Percentiles rank a stretch among this genome's conserved stretches.
phyloP scores from a whole-genome alignment of 495 filamentous ascomycete species.

The Penicillium canescens region DNA sequence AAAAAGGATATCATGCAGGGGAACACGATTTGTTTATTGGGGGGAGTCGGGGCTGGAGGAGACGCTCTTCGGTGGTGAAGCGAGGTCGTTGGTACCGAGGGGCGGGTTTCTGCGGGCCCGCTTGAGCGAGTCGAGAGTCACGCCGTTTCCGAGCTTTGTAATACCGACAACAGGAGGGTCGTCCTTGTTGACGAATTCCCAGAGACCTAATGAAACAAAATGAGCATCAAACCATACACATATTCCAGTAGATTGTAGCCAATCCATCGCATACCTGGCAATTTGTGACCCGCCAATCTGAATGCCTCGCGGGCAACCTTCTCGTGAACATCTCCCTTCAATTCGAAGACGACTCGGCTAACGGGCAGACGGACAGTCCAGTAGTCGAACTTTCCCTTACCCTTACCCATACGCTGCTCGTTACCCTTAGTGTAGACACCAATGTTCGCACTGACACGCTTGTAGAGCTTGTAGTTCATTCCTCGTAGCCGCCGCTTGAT shows the following conservation, averaged over 20 bases:
- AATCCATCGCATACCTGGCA: slow-evolving; percentile 71
- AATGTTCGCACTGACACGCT: slow-evolving; percentile 84
- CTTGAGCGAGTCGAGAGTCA: slow-evolving; percentile 78
- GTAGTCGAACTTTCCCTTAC: slow-evolving; percentile 95
- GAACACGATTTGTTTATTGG: slow-evolving; percentile 43
- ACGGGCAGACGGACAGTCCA: slow-evolving; percentile 89
- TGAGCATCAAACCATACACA: slow-evolving; percentile 16
- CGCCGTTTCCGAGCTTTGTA: slow-evolving; percentile 81
- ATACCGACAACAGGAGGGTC: slow-evolving; percentile 88
- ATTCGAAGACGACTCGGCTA: slow-evolving; percentile 85
- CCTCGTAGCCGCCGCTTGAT: slow-evolving; percentile 87
- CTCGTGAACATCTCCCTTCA: slow-evolving; percentile 91
- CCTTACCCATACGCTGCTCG: slow-evolving; percentile 98
- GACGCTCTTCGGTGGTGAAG: slow-evolving; percentile 35
- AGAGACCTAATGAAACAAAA: slow-evolving; percentile 63
- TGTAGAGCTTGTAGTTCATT: slow-evolving; percentile 90
- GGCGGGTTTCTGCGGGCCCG: slow-evolving; percentile 69
- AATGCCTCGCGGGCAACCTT: slow-evolving; percentile 93
- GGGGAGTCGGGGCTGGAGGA: slow-evolving; percentile 40
- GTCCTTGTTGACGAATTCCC: slow-evolving; percentile 92
- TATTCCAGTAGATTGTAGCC: neutral
- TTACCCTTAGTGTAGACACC: slow-evolving; percentile 95
- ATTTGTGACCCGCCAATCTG: slow-evolving; percentile 88
- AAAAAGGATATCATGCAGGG: slow-evolving; percentile 12
- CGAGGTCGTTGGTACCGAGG: slow-evolving; percentile 36